Base-by-base conservation (phyloP, 2,329 filamentous ascomycete genomes). In the Claviceps quebecensis region DNA sequence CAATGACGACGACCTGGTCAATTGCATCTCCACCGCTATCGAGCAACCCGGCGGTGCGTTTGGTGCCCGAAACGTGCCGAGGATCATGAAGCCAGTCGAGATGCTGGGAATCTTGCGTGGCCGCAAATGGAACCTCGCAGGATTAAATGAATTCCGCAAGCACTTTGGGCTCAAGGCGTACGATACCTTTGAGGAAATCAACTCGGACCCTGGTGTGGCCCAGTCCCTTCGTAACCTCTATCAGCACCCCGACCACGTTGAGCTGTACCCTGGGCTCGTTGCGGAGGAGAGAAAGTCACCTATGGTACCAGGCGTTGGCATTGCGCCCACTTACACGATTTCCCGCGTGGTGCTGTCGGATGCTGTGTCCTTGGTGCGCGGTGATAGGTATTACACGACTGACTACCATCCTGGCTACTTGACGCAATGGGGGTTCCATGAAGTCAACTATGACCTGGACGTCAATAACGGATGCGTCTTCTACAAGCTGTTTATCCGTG, bases 361-460 rank as follows among this genome's bases (percentile, higher is more conserved):
- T 58, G 86, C 86, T 1, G 84, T 90, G 0, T 77, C 82, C n/a
- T 74, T 91, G 5, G 85, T 89, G 6, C 78, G 86, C 23, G 84
- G 85, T 37, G 87, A 93, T 60, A 72, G 87, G 19, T 84, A 87
- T 69, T 89, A 89, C 69, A 90, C 86, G 0, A 73, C 67, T n/a
- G 86, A 91, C 64, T 90, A 85, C 63, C 80, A 83, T 57, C 78
- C 87, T 0, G 77, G 80, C 8, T 80, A 81, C 58, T 67, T 94
- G 46, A 94, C 87, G 1, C 89, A 87, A 67, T 95, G 87, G 87
- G 87, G 87, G 19, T 91, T 79, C 69, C 79, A 80, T 51, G 84
- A 88, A 62, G 84, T 78, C 3, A 75, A 85, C 19, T 87, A 83
- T 52, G 86, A 94, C 58, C 68, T 82, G 22, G 79, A 76, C 53